These are phyloP conservation scores for Penstemon newberryi DNA, from an alignment of 257 asterid genomes.

Conservation along the genomic window DNA sequence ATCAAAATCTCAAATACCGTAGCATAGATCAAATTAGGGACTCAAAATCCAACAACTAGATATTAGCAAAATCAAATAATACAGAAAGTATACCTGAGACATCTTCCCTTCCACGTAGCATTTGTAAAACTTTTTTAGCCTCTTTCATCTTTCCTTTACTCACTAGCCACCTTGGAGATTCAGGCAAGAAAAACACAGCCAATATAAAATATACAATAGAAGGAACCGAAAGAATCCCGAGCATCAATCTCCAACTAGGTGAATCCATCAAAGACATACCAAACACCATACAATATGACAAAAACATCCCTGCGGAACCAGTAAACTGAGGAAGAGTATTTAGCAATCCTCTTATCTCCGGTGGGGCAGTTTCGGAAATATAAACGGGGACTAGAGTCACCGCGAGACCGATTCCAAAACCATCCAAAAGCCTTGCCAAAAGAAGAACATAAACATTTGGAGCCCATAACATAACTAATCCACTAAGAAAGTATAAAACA, in stretches of 20 bases:
- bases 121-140: constrained; percentile 72
- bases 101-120: constrained; percentile 83
- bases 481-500: constrained; percentile 69
- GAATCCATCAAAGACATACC: constrained; percentile 69
- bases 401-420: constrained; percentile 89
- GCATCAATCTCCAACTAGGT: constrained; percentile 97
- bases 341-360: constrained; percentile 76
- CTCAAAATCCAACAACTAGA: neutral
- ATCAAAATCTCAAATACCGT: neutral
- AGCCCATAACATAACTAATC: constrained; percentile 91
- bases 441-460: constrained; percentile 82
- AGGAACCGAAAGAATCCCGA: constrained; percentile 85
- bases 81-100: constrained; percentile 58
- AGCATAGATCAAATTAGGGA: neutral
- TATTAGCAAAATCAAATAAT: constrained; percentile 4
- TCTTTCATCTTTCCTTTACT: constrained; percentile 85
- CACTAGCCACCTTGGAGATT: constrained; percentile 98
- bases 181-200: constrained; percentile 73
- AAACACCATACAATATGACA: constrained; percentile 92
- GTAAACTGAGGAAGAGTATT: constrained; percentile 95
- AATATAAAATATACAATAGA: constrained; percentile 62
- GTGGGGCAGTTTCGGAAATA: constrained; percentile 95
- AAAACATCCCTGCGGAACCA: constrained; percentile 83
- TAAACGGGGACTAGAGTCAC: constrained; percentile 92
- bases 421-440: constrained; percentile 85